These are phyloP conservation scores for Ettlia oleoabundans DNA, from an alignment of 139 green algal genomes.

Conservation along the genomic window DNA sequence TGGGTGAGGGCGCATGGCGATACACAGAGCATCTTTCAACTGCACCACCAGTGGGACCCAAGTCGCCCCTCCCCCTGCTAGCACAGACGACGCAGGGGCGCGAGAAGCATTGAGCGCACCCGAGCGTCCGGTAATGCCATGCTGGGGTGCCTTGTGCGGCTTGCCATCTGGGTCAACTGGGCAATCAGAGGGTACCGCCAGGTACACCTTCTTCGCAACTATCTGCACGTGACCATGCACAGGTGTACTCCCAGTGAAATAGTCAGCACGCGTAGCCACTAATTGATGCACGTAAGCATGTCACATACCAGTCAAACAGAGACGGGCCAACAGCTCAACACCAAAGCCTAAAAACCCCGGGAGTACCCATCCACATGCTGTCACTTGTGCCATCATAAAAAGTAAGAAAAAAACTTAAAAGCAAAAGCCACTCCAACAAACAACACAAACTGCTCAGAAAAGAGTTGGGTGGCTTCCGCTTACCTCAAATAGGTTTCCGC, in stretches of 20 bases:
- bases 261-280: too few relatives aligned
- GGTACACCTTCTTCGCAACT: conserved; percentile 64
- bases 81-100: too few relatives aligned
- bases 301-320: not conserved
- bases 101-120: not conserved
- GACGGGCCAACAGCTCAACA: not conserved
- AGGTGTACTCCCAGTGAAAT: too few relatives aligned
- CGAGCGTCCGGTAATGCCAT: conserved; percentile 39
- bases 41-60: too few relatives aligned
- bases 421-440: too few relatives aligned
- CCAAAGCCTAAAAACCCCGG: not conserved
- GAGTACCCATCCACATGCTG: too few relatives aligned
- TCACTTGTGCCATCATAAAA: too few relatives aligned
- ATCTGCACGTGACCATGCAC: conserved; percentile 9
- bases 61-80: too few relatives aligned
- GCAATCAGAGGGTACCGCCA: conserved; percentile 80
- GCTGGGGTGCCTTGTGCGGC: conserved; percentile 36
- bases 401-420: too few relatives aligned
- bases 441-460: too few relatives aligned
- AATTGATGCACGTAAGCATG: too few relatives aligned
- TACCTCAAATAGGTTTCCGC: conserved; percentile 95
- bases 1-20: not conserved
- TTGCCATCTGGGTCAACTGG: conserved; percentile 70
- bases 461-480: too few relatives aligned
- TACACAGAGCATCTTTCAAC: not conserved